Conservation (phyloP, 257 asterid species). For the Ilex asprella region DNA sequence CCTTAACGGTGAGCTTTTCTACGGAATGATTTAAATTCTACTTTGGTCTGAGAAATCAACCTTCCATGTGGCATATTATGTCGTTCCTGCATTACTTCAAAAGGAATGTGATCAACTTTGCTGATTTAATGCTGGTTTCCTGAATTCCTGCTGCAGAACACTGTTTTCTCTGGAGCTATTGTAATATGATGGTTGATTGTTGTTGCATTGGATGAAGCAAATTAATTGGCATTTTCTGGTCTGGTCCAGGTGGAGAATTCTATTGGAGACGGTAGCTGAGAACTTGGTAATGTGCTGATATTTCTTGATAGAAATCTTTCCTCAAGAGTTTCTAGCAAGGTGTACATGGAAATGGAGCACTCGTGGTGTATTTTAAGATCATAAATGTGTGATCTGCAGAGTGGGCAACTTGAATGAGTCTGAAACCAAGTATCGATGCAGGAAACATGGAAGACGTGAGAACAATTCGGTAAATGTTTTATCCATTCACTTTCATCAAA, state of each 20-base stretch:
- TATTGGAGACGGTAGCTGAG: conserved; percentile 9
- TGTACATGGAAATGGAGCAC: conserved; percentile 16
- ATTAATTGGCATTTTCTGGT: neutral
- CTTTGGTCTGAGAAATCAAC: too few species aligned
- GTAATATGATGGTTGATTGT: too few species aligned
- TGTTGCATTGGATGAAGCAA: too few species aligned
- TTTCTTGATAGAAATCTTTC: conserved; percentile 34
- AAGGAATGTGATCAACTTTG: too few species aligned
- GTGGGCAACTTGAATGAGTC: conserved; percentile 69
- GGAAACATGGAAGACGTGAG: conserved; percentile 64
- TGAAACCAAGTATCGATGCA: conserved; percentile 82
- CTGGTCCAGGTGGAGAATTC: conserved; percentile 6
- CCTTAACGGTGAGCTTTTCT: too few species aligned
- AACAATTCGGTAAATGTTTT: conserved; percentile 51
- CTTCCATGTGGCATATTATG: too few species aligned
- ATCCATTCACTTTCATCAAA: conserved; percentile 64
- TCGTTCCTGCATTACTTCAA: too few species aligned
- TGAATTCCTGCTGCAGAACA: too few species aligned
- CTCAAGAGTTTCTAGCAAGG: conserved; percentile 36
- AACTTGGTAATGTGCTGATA: conserved; percentile 19
- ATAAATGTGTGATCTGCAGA: conserved; percentile 42
- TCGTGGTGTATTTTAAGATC: conserved; percentile 8
- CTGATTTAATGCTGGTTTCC: neutral
- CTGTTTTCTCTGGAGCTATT: too few species aligned
- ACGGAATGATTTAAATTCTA: too few species aligned